Evolutionary conservation across 2,329 filamentous ascomycete species (phyloP).

Genomic region (Stromatinia cepivora): DNA sequence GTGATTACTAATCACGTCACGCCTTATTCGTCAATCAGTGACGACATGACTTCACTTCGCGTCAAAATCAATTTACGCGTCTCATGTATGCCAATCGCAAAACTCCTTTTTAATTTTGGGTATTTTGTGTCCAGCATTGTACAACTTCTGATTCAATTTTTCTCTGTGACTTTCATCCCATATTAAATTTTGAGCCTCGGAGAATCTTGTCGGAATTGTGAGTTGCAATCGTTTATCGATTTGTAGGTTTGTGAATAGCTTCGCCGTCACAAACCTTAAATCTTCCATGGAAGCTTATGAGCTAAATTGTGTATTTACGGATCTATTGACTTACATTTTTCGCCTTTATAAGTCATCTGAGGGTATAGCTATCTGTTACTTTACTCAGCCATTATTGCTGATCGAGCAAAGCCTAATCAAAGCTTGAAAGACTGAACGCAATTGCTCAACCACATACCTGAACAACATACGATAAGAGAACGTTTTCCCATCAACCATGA

Average conservation of each 20-base stretch:
- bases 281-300: no score
- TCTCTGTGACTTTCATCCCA: not conserved
- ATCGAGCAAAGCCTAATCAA: not conserved
- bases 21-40: conserved; percentile 9
- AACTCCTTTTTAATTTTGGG: not conserved
- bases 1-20: conserved; percentile 9
- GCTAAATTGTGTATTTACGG: not conserved
- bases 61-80: conserved; percentile 21
- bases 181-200: not conserved
- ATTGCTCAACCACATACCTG: not conserved
- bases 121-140: not conserved
- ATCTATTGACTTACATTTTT: not conserved
- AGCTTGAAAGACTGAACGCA: not conserved
- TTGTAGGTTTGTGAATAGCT: not conserved
- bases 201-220: not conserved
- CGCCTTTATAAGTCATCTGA: not conserved
- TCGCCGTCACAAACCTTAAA: not conserved
- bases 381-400: not conserved
- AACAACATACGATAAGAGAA: not conserved
- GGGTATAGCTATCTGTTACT: not conserved
- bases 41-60: conserved; percentile 20
- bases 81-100: not conserved
- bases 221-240: not conserved
- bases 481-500: conserved; percentile 15
- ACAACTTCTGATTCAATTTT: not conserved